Conservation (phyloP, 306 rosid genomes). For the Pachyrhizus erosus region DNA sequence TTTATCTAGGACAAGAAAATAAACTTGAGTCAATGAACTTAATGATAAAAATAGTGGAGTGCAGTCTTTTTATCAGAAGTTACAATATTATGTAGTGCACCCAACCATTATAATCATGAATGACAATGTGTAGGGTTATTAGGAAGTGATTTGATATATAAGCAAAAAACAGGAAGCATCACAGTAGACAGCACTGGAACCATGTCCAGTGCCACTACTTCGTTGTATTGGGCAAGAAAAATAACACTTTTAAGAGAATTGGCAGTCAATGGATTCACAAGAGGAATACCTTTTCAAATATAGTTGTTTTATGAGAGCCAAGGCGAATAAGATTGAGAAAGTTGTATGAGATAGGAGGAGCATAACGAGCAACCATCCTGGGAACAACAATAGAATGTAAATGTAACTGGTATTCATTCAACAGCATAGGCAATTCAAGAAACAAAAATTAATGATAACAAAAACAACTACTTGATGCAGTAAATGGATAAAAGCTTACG, state of each 20-base stretch:
- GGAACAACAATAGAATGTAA: slow-evolving; percentile 37
- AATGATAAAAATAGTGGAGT: background rate
- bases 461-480: background rate
- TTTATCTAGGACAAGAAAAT: too few species aligned
- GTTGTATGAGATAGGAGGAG: slow-evolving; percentile 95
- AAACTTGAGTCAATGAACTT: too few species aligned
- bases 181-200: slow-evolving; percentile 34
- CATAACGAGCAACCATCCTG: slow-evolving; percentile 99
- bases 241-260: background rate
- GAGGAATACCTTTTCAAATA: slow-evolving; percentile 78
- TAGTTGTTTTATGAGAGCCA: slow-evolving; percentile 55
- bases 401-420: slow-evolving; percentile 28
- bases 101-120: slow-evolving; percentile 7
- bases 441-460: background rate
- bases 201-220: slow-evolving; percentile 12
- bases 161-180: background rate
- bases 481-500: slow-evolving; percentile 65
- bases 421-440: slow-evolving; percentile 28
- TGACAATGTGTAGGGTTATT: background rate
- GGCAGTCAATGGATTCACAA: slow-evolving; percentile 14
- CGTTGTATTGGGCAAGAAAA: slow-evolving; percentile 22
- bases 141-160: slow-evolving; percentile 13
- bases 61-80: background rate
- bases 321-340: slow-evolving; percentile 90
- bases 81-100: slow-evolving; percentile 13